A percentile compares a stretch with the other conserved stretches of the same genome.
Conservation (phyloP, 2,329 filamentous ascomycete genomes). For the Tricladium varicosporioides region DNA sequence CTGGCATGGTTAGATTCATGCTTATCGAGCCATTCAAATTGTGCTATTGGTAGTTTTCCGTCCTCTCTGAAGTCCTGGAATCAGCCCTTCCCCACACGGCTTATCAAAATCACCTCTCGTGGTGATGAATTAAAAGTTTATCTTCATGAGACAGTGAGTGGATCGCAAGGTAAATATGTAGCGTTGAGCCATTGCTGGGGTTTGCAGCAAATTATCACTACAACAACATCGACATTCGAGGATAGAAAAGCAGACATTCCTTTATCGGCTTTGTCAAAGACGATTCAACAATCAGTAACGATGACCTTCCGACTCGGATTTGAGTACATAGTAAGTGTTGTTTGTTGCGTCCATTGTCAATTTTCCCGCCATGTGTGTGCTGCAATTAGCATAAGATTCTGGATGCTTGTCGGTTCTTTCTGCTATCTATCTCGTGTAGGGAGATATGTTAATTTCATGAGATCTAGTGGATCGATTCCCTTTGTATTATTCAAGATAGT, state of each 20-base stretch:
- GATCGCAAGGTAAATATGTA: not conserved
- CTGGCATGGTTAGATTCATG: not conserved
- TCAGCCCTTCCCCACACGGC: not conserved
- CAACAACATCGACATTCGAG: not conserved
- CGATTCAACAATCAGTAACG: constrained; percentile 23
- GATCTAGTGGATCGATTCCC: not conserved
- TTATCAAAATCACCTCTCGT: not conserved
- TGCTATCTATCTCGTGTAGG: too few species aligned
- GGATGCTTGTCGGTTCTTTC: too few species aligned
- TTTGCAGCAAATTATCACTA: not conserved
- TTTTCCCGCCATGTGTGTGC: too few species aligned
- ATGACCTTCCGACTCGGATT: constrained; percentile 15
- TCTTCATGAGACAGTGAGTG: not conserved
- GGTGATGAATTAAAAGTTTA: not conserved
- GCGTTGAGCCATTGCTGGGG: constrained; percentile 10
- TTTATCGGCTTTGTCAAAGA: constrained; percentile 14
- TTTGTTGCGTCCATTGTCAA: too few species aligned
- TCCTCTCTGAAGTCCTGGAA: not conserved
- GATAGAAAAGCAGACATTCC: constrained; percentile 5
- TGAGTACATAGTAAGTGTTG: not conserved
- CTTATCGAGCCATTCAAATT: not conserved
- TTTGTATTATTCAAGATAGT: constrained; percentile 5
- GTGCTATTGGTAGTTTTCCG: not conserved
- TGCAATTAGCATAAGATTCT: too few species aligned
- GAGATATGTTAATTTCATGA: too few species aligned